phyloP scores from a whole-genome alignment of 2,329 filamentous ascomycete species.

The Zymoseptoria tritici region DNA sequence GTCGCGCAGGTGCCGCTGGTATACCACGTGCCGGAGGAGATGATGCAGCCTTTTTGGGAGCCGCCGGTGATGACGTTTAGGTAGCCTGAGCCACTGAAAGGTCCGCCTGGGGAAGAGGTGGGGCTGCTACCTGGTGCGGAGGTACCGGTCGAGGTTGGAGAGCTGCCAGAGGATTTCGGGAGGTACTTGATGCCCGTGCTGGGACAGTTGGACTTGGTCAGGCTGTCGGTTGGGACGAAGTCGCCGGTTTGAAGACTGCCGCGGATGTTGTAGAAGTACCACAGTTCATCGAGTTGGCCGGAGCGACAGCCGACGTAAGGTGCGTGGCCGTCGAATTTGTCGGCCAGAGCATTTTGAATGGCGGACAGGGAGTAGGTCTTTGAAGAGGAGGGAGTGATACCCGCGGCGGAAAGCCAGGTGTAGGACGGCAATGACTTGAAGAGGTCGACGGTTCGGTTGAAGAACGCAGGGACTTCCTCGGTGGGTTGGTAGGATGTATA shows the following conservation, averaged over 20 bases:
- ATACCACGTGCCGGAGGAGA: conserved; percentile 61
- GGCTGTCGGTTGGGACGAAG: conserved; percentile 49
- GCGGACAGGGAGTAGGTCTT: conserved; percentile 52
- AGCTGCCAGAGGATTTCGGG: conserved; percentile 43
- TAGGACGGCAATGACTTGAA: conserved; percentile 63
- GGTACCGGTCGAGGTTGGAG: conserved; percentile 24
- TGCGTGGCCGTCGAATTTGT: conserved; percentile 46
- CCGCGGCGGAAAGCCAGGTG: conserved; percentile 52
- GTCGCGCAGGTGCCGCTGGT: conserved; percentile 60
- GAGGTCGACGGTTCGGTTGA: conserved; percentile 56
- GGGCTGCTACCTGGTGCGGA: conserved; percentile 27
- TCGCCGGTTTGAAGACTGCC: conserved; percentile 54
- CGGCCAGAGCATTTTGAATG: conserved; percentile 52
- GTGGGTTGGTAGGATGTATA: conserved; percentile 51
- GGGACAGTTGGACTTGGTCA: conserved; percentile 57
- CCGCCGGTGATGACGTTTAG: conserved; percentile 49
- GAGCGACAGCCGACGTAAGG: conserved; percentile 53
- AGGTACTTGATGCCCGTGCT: conserved; percentile 56
- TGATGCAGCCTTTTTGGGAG: conserved; percentile 56
- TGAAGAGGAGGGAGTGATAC: conserved; percentile 48
- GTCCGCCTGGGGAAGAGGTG: conserved; percentile 26
- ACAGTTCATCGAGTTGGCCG: conserved; percentile 46
- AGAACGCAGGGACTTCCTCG: conserved; percentile 63
- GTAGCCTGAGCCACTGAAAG: conserved; percentile 54
- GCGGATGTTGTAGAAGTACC: conserved; percentile 57